Conservation (phyloP, 2,329 filamentous ascomycete species). For the Mariannaea sp. region DNA sequence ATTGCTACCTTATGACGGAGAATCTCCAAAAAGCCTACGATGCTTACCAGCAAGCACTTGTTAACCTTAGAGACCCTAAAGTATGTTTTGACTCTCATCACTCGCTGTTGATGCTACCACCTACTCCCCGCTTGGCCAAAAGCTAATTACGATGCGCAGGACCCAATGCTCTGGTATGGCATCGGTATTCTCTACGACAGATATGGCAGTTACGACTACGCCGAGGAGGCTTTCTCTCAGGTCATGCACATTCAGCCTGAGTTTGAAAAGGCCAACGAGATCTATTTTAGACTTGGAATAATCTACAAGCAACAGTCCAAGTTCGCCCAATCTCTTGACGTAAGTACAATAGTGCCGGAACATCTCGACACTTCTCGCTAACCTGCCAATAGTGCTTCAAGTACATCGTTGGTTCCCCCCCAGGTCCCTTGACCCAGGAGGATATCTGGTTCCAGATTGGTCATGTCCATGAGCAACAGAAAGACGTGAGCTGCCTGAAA, state of each 20-base stretch:
- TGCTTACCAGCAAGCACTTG: conserved; percentile 92
- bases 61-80: conserved; percentile 92
- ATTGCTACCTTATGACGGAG: conserved; percentile 99
- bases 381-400: conserved; percentile 80
- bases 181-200: conserved; percentile 97
- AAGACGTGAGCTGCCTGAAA: conserved; percentile 74
- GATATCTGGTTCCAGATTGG: conserved; percentile 99
- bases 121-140: not conserved
- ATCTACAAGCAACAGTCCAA: conserved; percentile 99
- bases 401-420: conserved; percentile 93
- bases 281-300: conserved; percentile 98
- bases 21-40: conserved; percentile 96
- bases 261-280: conserved; percentile 98
- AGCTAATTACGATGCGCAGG: conserved; percentile 53
- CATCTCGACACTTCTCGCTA: not conserved
- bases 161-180: conserved; percentile 98
- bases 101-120: not conserved
- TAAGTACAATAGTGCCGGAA: conserved; percentile 49
- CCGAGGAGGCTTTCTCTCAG: conserved; percentile 96
- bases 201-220: conserved; percentile 94
- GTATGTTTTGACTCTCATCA: conserved; percentile 51
- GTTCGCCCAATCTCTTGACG: conserved; percentile 88
- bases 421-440: conserved; percentile 90
- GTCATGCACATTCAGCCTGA: conserved; percentile 98
- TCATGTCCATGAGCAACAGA: conserved; percentile 97